Evolutionary conservation across 257 asterid species (phyloP), one percentile per base, ranked within the genome.

Genomic region (Osmanthus fragrans): DNA sequence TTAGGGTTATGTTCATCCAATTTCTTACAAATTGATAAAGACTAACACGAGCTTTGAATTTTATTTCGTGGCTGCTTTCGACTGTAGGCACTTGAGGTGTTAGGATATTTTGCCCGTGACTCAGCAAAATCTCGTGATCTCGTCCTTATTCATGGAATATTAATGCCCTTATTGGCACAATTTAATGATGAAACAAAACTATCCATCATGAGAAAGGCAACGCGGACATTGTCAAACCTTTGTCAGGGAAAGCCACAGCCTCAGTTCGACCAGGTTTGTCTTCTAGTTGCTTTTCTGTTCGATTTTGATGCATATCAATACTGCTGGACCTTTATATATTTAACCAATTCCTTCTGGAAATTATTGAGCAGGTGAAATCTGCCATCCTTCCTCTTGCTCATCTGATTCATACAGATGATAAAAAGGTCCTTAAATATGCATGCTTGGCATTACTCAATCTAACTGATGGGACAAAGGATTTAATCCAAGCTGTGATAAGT

Each of bases 91-190:
- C 88, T 84, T 34, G 78, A 87, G 85, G 85, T 85, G 6, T 76
- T 87, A 66, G 90, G 87, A 29, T 82, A 78, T 71, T 75, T 87
- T 76, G 87, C 88, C 63, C 83, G 84, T 5, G 90, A 84, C 66
- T 87, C 90, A 18, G 84, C 90, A 42, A 80, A 76, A 49, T 87
- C 82, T 70, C 87, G 88, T 71, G 90, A 84, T 56, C 84, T 87
- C 66, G 87, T 87, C 75, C 90, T 87, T 7, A 45, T 23, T 58
- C 49, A 71, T 67, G 88, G 87, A 37, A 84, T 87, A 6, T 80
- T 87, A 45, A 76, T 74, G 76, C 80, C 90, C 19, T 74, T 87
- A 82, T 72, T 87, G 36, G 81, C 80, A 12, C 88, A 82, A 74
- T 87, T 87, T 66, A 87, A 82, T 76, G 90, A 84, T 74, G 82